Conservation (phyloP, 331 rosid genomes). For the Rhamnella rubrinervis region DNA sequence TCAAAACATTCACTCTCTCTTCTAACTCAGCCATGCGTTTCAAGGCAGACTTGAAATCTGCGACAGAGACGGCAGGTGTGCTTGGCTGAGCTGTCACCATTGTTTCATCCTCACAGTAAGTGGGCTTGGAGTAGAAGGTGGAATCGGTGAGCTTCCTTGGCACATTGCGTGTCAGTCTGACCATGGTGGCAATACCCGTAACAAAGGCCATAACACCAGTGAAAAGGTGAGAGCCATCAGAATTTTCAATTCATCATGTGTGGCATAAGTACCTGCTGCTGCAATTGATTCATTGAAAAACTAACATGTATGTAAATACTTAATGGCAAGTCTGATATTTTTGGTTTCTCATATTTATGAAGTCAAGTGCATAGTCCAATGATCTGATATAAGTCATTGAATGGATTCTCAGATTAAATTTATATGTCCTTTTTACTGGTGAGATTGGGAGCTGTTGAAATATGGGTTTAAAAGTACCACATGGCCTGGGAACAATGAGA, state of each 20-base stretch:
- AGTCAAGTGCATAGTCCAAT: too few relatives aligned
- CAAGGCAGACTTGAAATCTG: slow-evolving; percentile 58
- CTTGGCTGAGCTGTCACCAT: slow-evolving; percentile 27
- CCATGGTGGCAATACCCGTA: slow-evolving; percentile 79
- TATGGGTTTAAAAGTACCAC: too few relatives aligned
- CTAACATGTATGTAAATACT: too few relatives aligned
- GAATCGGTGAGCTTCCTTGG: slow-evolving; percentile 79
- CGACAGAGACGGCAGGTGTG: slow-evolving; percentile 26
- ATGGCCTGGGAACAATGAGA: too few relatives aligned
- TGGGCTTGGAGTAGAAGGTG: slow-evolving; percentile 56
- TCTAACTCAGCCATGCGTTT: slow-evolving; percentile 91
- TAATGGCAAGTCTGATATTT: too few relatives aligned
- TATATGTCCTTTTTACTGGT: too few relatives aligned
- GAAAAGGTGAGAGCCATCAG: slow-evolving; percentile 55
- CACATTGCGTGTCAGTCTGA: slow-evolving; percentile 66
- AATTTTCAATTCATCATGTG: slow-evolving; percentile 36
- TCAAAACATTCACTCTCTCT: slow-evolving; percentile 43
- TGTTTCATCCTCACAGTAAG: slow-evolving; percentile 31
- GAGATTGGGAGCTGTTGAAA: too few relatives aligned
- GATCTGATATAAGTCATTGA: too few relatives aligned
- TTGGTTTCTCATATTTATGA: too few relatives aligned
- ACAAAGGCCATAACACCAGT: slow-evolving; percentile 71
- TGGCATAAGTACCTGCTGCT: slow-evolving; percentile 33
- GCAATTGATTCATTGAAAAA: background rate
- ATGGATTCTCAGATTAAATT: too few relatives aligned